phyloP scores from a whole-genome alignment of 1,284 basidiomycete species.

The Trichosporon sp. region DNA sequence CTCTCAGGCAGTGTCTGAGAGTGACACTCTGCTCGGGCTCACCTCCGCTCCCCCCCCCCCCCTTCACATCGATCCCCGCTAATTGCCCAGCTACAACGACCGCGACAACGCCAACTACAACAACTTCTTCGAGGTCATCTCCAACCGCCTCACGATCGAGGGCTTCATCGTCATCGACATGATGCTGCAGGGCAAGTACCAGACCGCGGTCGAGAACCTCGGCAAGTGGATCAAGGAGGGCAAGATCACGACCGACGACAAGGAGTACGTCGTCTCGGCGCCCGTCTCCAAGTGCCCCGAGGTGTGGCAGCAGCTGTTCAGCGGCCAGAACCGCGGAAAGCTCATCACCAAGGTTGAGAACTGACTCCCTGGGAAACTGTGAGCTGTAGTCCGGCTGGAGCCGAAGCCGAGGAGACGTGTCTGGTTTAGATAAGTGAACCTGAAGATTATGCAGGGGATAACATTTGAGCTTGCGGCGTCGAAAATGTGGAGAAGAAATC shows the following conservation, averaged over 20 bases:
- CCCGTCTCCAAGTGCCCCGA: slow-evolving; percentile 49
- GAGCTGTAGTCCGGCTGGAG: not conserved
- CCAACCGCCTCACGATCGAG: slow-evolving; percentile 55
- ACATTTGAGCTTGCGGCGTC: no score
- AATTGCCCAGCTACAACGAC: slow-evolving; percentile 29
- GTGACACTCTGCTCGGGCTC: no score
- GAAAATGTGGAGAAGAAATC: no score
- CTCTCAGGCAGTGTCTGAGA: no score
- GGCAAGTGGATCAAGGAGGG: slow-evolving; percentile 42
- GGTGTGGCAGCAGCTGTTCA: slow-evolving; percentile 47
- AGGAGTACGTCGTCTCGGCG: slow-evolving; percentile 47
- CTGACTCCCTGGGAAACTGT: not conserved
- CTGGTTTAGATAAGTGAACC: no score
- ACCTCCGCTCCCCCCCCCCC: no score
- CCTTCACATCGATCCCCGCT: no score
- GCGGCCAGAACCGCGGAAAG: slow-evolving; percentile 51
- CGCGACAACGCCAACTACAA: slow-evolving; percentile 32
- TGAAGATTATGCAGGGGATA: no score
- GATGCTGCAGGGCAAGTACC: slow-evolving; percentile 27
- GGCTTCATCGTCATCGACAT: slow-evolving; percentile 57
- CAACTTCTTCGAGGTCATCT: slow-evolving; percentile 52
- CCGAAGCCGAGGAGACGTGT: no score
- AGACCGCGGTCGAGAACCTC: slow-evolving; percentile 36
- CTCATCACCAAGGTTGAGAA: slow-evolving; percentile 46
- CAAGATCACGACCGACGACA: slow-evolving; percentile 43